A percentile compares a stretch with the other conserved stretches of the same genome.
Conservation (phyloP, 768 basidiomycete genomes). For the Vishniacozyma victoriae region DNA sequence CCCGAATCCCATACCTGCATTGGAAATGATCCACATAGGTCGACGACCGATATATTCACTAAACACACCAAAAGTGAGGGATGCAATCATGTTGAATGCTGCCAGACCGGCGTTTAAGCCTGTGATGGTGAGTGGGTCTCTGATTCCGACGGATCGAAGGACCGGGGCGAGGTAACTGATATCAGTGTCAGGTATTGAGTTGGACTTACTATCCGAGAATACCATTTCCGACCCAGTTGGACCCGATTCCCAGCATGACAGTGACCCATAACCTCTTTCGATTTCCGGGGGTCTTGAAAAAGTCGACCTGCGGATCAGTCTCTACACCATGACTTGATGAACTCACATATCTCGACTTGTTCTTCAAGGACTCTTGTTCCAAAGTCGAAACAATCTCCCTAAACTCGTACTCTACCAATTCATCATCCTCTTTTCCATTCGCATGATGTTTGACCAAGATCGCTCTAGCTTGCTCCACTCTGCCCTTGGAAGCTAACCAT, state of each 20-base stretch:
- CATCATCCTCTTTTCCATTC: constrained; percentile 30
- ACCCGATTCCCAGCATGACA: constrained; percentile 17
- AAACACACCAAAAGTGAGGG: constrained; percentile 11
- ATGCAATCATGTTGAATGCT: constrained; percentile 24
- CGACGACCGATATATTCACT: constrained; percentile 37
- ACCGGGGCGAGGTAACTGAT: constrained; percentile 36
- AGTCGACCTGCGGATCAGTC: constrained; percentile 10
- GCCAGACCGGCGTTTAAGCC: constrained; percentile 36
- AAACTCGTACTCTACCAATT: constrained; percentile 31
- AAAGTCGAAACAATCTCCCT: constrained; percentile 27
- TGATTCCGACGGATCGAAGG: constrained; percentile 32
- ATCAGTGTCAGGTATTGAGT: not conserved
- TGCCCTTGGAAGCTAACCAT: constrained; percentile 25
- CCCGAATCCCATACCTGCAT: constrained; percentile 18
- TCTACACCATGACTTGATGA: too few species aligned
- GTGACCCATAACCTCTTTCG: constrained; percentile 20
- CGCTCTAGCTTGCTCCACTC: constrained; percentile 23
- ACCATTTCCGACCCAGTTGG: constrained; percentile 34
- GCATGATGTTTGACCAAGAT: constrained; percentile 36
- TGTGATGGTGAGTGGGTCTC: constrained; percentile 28
- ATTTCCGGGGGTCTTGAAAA: constrained; percentile 25
- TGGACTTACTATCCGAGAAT: constrained; percentile 26
- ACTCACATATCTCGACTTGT: constrained; percentile 18
- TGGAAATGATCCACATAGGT: constrained; percentile 19
- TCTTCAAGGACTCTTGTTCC: constrained; percentile 20